phyloP scores from a whole-genome alignment of 2,329 filamentous ascomycete genomes.

The Rhinocladiella similis region DNA sequence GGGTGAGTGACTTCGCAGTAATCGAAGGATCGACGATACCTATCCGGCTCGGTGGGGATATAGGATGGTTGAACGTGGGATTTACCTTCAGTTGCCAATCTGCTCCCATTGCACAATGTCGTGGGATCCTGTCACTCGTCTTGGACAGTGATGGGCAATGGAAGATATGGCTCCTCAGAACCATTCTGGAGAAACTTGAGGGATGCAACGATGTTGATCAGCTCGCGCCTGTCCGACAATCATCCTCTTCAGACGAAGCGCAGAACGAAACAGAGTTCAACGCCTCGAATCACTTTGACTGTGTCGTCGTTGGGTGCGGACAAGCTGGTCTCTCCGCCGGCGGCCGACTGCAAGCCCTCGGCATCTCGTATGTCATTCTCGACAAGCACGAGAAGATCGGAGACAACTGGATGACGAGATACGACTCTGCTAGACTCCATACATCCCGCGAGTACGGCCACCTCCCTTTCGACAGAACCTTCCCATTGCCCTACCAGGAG shows the following conservation, averaged over 20 bases:
- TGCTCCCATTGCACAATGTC: conserved; percentile 9
- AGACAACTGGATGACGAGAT: conserved; percentile 49
- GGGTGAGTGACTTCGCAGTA: conserved; percentile 4
- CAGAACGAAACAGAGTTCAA: not conserved
- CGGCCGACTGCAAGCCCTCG: conserved; percentile 47
- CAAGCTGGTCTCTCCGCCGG: conserved; percentile 47
- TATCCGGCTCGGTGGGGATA: conserved; percentile 8
- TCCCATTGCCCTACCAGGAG: conserved; percentile 25
- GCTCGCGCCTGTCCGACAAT: conserved; percentile 9
- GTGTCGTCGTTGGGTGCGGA: conserved; percentile 42
- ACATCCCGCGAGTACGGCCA: conserved; percentile 20
- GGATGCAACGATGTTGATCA: conserved; percentile 27
- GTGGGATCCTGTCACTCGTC: conserved; percentile 13
- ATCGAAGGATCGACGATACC: conserved; percentile 5
- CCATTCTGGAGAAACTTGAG: conserved; percentile 26
- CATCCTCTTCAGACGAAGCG: not conserved
- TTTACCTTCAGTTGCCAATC: conserved; percentile 12
- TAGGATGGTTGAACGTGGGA: conserved; percentile 16
- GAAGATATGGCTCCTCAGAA: conserved; percentile 32
- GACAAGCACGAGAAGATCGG: conserved; percentile 46
- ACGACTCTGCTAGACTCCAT: conserved; percentile 43
- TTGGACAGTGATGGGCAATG: conserved; percentile 21
- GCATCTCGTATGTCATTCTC: conserved; percentile 44
- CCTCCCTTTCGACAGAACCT: conserved; percentile 32
- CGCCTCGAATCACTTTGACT: conserved; percentile 30